phyloP scores from a whole-genome alignment of 2,329 filamentous ascomycete genomes.

The Arthrinium phaeospermum region DNA sequence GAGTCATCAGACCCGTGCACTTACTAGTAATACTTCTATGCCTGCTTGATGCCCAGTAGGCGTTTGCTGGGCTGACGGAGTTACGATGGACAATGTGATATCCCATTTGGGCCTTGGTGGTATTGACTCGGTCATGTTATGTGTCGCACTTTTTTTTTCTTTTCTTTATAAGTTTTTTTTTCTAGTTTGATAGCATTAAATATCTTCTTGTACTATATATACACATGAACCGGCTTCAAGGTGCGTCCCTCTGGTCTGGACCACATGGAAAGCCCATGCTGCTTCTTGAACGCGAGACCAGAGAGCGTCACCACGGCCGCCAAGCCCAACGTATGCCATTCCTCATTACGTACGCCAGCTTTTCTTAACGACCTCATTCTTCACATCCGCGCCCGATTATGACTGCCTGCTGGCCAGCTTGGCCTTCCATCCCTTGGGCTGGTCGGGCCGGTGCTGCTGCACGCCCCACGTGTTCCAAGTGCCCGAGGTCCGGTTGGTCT shows the following conservation, averaged over 20 bases:
- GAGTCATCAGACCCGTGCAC: background rate
- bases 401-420: conserved; percentile 5
- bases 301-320: background rate
- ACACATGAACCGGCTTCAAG: background rate
- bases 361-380: background rate
- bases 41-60: background rate
- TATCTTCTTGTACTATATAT: background rate
- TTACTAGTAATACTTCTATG: background rate
- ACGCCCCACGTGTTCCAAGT: conserved; percentile 25
- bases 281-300: background rate
- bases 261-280: background rate
- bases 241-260: background rate
- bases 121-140: background rate
- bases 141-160: background rate
- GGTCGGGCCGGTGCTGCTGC: conserved; percentile 21
- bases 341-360: background rate
- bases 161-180: background rate
- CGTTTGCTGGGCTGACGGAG: background rate
- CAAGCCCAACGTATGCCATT: background rate
- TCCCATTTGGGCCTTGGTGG: background rate
- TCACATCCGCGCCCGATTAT: background rate
- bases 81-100: background rate
- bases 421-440: conserved; percentile 20
- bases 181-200: conserved; percentile 3
- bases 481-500: conserved; percentile 22